Conservation (phyloP, 495 filamentous ascomycete species). For the Podospora appendiculata region DNA sequence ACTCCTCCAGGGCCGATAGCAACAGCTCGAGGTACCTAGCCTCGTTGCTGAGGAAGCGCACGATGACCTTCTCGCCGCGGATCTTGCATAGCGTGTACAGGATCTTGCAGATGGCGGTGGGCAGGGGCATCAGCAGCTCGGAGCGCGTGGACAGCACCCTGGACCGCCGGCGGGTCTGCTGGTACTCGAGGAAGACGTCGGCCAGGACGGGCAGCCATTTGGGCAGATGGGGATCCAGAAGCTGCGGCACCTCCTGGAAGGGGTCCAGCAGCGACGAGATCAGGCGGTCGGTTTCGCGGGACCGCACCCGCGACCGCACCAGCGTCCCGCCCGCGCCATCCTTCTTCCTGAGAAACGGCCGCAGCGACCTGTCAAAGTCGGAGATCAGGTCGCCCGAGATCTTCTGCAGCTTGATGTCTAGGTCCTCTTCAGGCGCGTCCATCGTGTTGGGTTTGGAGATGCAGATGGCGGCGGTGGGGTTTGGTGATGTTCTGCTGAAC, state of each 20-base stretch:
- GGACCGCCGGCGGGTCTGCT: conserved; percentile 37
- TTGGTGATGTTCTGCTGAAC: conserved; percentile 2
- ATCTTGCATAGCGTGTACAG: conserved; percentile 93
- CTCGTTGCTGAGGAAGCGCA: conserved; percentile 82
- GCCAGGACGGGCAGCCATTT: conserved; percentile 65
- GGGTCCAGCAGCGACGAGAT: conserved; percentile 63
- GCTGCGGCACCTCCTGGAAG: conserved; percentile 93
- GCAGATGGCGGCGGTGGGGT: background rate
- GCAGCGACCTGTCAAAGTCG: conserved; percentile 53
- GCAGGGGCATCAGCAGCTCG: conserved; percentile 47
- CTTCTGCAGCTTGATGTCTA: conserved; percentile 67
- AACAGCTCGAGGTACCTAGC: conserved; percentile 74
- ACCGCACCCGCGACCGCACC: conserved; percentile 33
- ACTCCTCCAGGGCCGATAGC: conserved; percentile 55
- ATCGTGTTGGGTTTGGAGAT: conserved; percentile 14
- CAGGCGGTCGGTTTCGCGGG: conserved; percentile 37
- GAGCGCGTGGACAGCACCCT: conserved; percentile 23
- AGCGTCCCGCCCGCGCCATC: conserved; percentile 16
- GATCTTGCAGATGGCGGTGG: conserved; percentile 64
- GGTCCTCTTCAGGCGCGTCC: conserved; percentile 47
- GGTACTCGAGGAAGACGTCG: conserved; percentile 62
- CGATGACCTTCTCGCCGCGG: conserved; percentile 84
- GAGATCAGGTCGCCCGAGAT: conserved; percentile 58
- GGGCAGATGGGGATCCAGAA: conserved; percentile 83
- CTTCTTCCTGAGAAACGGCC: conserved; percentile 41